These are phyloP conservation scores for Brasilioporus rufonigricans DNA, from an alignment of 768 basidiomycete genomes.

Conservation along the genomic window DNA sequence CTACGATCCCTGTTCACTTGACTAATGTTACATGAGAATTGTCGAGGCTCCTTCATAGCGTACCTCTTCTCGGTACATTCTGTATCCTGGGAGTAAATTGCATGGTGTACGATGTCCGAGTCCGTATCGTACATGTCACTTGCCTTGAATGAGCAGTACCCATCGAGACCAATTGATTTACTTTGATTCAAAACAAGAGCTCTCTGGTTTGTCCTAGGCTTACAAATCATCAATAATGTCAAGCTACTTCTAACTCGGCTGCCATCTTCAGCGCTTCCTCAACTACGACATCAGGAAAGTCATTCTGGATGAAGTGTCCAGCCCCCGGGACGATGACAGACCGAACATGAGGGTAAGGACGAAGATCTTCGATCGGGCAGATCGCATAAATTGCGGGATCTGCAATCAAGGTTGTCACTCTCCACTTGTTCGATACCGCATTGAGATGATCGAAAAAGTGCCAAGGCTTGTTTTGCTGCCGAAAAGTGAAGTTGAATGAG, in stretches of 20 bases:
- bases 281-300: too few relatives aligned
- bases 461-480: constrained; percentile 21
- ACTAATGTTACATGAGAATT: too few relatives aligned
- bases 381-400: constrained; percentile 14
- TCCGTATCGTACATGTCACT: too few relatives aligned
- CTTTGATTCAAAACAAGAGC: background rate
- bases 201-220: background rate
- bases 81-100: too few relatives aligned
- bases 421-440: constrained; percentile 6
- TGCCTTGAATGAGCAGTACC: too few relatives aligned
- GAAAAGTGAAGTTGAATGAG: background rate
- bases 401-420: constrained; percentile 12
- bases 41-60: too few relatives aligned
- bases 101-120: too few relatives aligned
- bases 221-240: background rate
- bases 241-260: constrained; percentile 5
- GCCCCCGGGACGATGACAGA: constrained; percentile 8
- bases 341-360: constrained; percentile 13
- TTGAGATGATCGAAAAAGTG: too few relatives aligned
- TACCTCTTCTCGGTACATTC: too few relatives aligned
- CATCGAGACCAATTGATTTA: background rate
- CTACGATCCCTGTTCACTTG: too few relatives aligned
- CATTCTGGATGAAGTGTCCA: constrained; percentile 27
- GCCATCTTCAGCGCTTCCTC: constrained; percentile 16
- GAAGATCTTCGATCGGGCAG: too few relatives aligned